phyloP scores from a whole-genome alignment of 805 yeast species.

The Yarrowia divulgata region DNA sequence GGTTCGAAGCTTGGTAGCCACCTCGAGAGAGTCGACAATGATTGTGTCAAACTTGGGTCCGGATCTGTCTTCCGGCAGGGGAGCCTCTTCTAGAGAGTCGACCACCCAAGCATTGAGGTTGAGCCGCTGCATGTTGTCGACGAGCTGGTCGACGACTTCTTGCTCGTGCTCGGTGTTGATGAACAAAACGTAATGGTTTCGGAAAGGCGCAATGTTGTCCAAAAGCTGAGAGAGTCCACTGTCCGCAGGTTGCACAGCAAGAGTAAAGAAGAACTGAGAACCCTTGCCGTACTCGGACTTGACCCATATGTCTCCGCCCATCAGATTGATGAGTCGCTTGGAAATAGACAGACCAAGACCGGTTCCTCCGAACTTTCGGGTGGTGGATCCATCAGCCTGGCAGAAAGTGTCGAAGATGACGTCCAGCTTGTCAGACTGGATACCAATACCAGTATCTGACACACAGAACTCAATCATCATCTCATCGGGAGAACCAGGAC shows the following conservation, averaged over 20 bases:
- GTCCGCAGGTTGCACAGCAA: slow-evolving; percentile 75
- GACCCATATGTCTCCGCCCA: slow-evolving; percentile 97
- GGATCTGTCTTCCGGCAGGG: slow-evolving; percentile 51
- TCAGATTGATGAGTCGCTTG: slow-evolving; percentile 81
- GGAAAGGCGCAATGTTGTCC: slow-evolving; percentile 75
- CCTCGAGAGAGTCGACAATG: slow-evolving; percentile 79
- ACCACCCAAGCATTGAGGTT: slow-evolving; percentile 70
- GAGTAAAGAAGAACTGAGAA: slow-evolving; percentile 81
- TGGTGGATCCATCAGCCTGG: slow-evolving; percentile 93
- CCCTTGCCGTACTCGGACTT: slow-evolving; percentile 81
- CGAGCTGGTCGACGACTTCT: slow-evolving; percentile 60
- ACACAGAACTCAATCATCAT: slow-evolving; percentile 81
- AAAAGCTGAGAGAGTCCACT: slow-evolving; percentile 67
- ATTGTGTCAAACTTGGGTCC: slow-evolving; percentile 73
- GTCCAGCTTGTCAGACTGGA: slow-evolving; percentile 82
- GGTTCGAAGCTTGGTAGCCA: slow-evolving; percentile 71
- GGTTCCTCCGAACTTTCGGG: slow-evolving; percentile 92
- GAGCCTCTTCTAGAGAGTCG: slow-evolving; percentile 63
- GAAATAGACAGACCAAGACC: slow-evolving; percentile 90
- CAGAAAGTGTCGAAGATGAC: slow-evolving; percentile 88
- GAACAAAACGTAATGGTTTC: slow-evolving; percentile 71
- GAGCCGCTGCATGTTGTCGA: slow-evolving; percentile 59
- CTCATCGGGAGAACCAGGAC: slow-evolving; percentile 53
- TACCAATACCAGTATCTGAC: slow-evolving; percentile 90
- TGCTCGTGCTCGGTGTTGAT: slow-evolving; percentile 69